Percentiles rank a stretch among this genome's conserved stretches.
Evolutionary conservation across 2,329 filamentous ascomycete genomes (phyloP).

Genomic region (Alternaria brassicae): DNA sequence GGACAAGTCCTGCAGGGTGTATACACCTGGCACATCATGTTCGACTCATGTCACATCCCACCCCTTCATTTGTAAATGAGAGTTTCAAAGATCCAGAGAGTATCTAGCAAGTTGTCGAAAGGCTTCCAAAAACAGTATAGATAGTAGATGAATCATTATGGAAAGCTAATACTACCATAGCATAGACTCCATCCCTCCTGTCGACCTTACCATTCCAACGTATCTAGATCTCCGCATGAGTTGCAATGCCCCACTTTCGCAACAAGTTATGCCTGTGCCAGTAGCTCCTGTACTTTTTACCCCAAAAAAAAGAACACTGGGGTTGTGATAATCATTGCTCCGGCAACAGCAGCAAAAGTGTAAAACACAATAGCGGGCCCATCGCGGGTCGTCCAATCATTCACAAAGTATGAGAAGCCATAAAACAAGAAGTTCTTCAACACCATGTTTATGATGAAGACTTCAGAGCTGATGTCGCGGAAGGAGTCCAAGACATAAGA

Average conservation of each 20-base stretch:
- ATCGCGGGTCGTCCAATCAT: constrained; percentile 50
- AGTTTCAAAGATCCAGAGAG: background rate
- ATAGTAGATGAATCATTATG: background rate
- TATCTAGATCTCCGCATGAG: constrained; percentile 40
- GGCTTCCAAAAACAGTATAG: background rate
- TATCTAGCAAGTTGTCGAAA: background rate
- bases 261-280: constrained; percentile 46
- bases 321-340: constrained; percentile 36
- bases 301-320: constrained; percentile 47
- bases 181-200: background rate
- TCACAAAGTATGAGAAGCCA: constrained; percentile 54
- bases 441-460: constrained; percentile 55
- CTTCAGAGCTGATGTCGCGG: constrained; percentile 52
- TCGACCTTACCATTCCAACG: background rate
- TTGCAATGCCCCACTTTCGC: constrained; percentile 43
- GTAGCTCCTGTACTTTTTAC: constrained; percentile 45
- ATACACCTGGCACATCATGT: background rate
- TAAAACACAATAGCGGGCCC: constrained; percentile 51
- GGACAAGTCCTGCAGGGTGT: background rate
- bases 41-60: background rate
- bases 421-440: constrained; percentile 57
- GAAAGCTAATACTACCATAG: background rate
- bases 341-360: constrained; percentile 42
- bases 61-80: background rate
- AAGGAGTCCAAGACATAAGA: constrained; percentile 52